A percentile compares a stretch with the other conserved stretches of the same genome.
Evolutionary conservation across 768 basidiomycete species (phyloP).

Genomic region (Dendrothele bispora): DNA sequence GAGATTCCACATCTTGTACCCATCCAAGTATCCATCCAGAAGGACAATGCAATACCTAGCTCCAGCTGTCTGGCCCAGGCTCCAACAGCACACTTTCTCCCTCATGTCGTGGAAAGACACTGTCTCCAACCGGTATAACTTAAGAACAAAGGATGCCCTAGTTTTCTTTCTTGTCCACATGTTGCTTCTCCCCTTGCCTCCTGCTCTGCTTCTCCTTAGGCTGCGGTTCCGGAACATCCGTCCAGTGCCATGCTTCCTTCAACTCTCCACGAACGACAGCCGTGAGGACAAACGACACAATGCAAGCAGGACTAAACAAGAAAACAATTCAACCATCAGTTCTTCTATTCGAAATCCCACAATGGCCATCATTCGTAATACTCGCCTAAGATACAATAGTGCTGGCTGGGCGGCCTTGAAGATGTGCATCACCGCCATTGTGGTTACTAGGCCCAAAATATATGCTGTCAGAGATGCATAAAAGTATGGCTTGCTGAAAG

Average conservation of each 20-base stretch:
- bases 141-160: constrained; percentile 14
- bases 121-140: no score
- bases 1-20: no score
- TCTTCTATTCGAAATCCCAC: not conserved
- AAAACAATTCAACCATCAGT: no score
- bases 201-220: constrained; percentile 8
- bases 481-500: constrained; percentile 77
- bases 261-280: constrained; percentile 68
- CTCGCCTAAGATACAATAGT: constrained; percentile 85
- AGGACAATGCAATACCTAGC: no score
- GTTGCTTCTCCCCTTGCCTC: constrained; percentile 5
- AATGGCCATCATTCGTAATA: not conserved
- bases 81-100: no score
- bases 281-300: constrained; percentile 63
- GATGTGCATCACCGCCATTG: constrained; percentile 85
- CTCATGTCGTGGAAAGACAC: no score
- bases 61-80: no score
- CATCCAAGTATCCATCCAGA: no score
- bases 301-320: constrained; percentile 68
- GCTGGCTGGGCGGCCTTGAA: constrained; percentile 85
- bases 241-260: constrained; percentile 69
- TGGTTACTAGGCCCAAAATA: constrained; percentile 64
- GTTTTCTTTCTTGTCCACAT: not conserved
- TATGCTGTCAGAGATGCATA: constrained; percentile 68
- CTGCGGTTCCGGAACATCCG: constrained; percentile 46